These are phyloP conservation scores for Calendula officinalis DNA, from an alignment of 129 eudicot species.

Conservation along the genomic window DNA sequence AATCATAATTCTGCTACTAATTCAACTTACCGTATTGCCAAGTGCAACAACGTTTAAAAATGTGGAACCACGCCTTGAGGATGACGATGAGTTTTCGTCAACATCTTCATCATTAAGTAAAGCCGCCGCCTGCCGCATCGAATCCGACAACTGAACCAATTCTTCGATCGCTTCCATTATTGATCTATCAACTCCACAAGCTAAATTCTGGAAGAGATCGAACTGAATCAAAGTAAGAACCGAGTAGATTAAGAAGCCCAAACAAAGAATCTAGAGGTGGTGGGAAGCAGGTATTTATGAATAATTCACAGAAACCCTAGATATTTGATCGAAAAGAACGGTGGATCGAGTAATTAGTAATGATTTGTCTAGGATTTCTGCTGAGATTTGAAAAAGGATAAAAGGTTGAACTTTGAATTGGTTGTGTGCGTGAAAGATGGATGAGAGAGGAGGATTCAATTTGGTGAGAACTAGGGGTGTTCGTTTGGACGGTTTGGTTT, in stretches of 20 bases:
- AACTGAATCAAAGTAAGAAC: conserved; percentile 18
- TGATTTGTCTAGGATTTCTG: conserved; percentile 31
- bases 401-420: conserved; percentile 29
- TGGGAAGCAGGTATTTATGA: conserved; percentile 1
- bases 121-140: conserved; percentile 97
- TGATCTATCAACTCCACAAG: conserved; percentile 13
- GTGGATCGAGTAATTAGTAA: conserved; percentile 9
- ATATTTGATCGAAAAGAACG: conserved; percentile 10
- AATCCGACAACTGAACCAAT: conserved; percentile 68
- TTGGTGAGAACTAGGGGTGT: conserved; percentile 1
- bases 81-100: conserved; percentile 53
- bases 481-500: too few species aligned
- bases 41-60: conserved; percentile 94
- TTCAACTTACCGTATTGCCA: conserved; percentile 78
- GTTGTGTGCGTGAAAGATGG: conserved; percentile 18
- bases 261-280: conserved; percentile 17
- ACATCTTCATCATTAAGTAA: conserved; percentile 90
- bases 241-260: conserved; percentile 5
- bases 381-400: conserved; percentile 23
- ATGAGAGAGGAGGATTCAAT: conserved; percentile 25
- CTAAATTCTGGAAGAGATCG: conserved; percentile 20
- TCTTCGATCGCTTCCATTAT: conserved; percentile 96
- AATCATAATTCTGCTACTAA: conserved; percentile 18
- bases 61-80: conserved; percentile 62
- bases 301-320: conserved; percentile 25